A percentile compares a stretch with the other conserved stretches of the same genome.
These are phyloP conservation scores for Xylaria sp. DNA, from an alignment of 2,329 filamentous ascomycete genomes.

Conservation along the genomic window DNA sequence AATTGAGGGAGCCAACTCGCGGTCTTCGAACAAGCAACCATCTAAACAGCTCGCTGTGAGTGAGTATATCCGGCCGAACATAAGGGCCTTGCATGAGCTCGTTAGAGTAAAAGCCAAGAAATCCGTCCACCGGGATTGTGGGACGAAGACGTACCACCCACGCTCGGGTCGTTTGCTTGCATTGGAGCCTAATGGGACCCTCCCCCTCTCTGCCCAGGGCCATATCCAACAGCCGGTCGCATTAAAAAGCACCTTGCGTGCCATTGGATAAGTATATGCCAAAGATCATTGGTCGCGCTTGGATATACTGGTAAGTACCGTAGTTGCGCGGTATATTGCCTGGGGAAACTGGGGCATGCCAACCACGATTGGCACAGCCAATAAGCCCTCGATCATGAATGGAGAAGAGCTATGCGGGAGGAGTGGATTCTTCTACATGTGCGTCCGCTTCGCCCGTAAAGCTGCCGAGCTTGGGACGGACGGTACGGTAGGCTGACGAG, in stretches of 20 bases:
- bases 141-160: neutral
- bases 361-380: neutral
- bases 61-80: neutral
- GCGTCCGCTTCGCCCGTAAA: neutral
- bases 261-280: neutral
- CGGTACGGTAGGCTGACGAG: neutral
- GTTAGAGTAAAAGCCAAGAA: neutral
- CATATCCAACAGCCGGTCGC: neutral
- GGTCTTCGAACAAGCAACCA: neutral
- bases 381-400: neutral
- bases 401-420: neutral
- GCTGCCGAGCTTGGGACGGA: neutral
- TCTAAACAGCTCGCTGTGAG: neutral
- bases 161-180: neutral
- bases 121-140: slow-evolving; percentile 5
- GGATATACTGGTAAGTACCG: neutral
- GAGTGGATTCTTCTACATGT: neutral
- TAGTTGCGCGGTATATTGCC: neutral
- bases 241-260: neutral
- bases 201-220: neutral
- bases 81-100: neutral
- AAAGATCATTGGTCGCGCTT: neutral
- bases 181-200: neutral
- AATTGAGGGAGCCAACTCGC: neutral
- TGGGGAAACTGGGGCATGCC: neutral